Evolutionary conservation across 495 filamentous ascomycete species (phyloP), one percentile per base, ranked within the genome.

Genomic region (Aspergillus diversus): DNA sequence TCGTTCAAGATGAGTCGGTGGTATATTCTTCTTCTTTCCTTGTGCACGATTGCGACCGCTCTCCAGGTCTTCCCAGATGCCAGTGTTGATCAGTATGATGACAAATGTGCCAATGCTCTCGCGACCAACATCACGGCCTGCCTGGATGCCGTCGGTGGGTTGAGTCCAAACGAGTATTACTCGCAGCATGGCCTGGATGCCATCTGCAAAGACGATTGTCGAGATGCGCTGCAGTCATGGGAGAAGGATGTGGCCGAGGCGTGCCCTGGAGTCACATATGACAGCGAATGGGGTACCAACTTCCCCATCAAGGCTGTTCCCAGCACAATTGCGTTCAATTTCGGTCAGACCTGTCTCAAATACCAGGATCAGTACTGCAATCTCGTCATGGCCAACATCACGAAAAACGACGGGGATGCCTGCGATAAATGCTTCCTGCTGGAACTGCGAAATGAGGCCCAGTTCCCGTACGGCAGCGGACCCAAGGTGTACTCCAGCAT

Each of bases 401-500:
- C 55, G 2, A 8, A 57, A 37, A 57, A 57, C 27, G 55, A 32
- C n/a, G 55, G 55, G 16, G 21, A 57, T 47, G 37, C 17, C 11
- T 57, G 55, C 16, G 11, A 57, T 17, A 35, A 57, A 37, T 57
- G 55, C 32, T 31, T 47, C 7, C 55, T 57, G 34, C 21, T 57
- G 35, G 46, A 57, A 13, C 55, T 57, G 8, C 55, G 55, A 16
- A 5, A 57, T 7, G 55, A 57, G 35, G 55, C 55, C 34, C 55
- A 57, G 55, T 57, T 15, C 21, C 55, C 55, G 4, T 57, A 57
- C 46, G 55, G 55, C 9, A 57, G 55, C 33, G 55, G 55, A 32
- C 55, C 55, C 6, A 32, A 57, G 12, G 55, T 57, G 16, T 57
- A 57, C 55, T 57, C 55, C 12, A 32, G 21, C 27, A 17, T 33